A percentile compares a stretch with the other conserved stretches of the same genome.
phyloP scores from a whole-genome alignment of 306 rosid genomes.

The Casuarina equisetifolia region DNA sequence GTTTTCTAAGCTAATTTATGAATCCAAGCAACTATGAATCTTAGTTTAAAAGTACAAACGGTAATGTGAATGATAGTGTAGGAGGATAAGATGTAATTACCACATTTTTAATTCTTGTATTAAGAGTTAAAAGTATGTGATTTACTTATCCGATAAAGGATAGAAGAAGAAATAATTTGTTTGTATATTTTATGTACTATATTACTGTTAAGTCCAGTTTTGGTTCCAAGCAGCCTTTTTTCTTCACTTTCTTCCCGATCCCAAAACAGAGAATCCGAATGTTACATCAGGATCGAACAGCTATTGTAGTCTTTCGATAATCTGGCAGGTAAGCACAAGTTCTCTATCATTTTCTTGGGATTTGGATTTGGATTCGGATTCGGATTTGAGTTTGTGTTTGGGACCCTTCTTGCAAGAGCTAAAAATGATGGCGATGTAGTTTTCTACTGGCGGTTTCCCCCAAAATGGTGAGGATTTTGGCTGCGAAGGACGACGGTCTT shows the following conservation, averaged over 20 bases:
- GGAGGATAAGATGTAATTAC: no score
- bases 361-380: not conserved
- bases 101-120: no score
- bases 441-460: slow-evolving; percentile 17
- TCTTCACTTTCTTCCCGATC: slow-evolving; percentile 8
- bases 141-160: no score
- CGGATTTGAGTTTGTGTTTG: not conserved
- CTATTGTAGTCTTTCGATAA: not conserved
- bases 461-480: not conserved
- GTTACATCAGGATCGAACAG: slow-evolving; percentile 29
- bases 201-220: not conserved
- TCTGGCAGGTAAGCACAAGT: not conserved
- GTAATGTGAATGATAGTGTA: no score
- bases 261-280: not conserved
- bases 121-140: no score
- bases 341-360: not conserved
- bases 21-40: no score
- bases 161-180: no score
- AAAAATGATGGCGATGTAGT: no score
- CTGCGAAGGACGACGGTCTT: not conserved
- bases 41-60: no score
- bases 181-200: not conserved
- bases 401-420: no score
- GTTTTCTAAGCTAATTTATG: no score
- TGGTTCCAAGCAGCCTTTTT: slow-evolving; percentile 20